Conservation (phyloP, 352 stramenopile genomes). For the Globisporangium emineosum region DNA sequence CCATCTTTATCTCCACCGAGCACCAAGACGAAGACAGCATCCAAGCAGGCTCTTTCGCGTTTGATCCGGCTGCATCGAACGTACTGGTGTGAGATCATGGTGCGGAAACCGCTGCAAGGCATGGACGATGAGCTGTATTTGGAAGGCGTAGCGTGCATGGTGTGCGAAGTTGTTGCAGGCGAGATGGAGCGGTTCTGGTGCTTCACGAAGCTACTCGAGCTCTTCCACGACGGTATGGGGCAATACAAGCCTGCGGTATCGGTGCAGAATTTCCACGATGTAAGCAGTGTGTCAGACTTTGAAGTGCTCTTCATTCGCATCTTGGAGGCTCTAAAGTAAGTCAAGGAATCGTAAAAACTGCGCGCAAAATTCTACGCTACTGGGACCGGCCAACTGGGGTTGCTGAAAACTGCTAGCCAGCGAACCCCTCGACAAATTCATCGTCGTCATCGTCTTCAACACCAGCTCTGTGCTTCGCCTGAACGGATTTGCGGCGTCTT, state of each 20-base stretch:
- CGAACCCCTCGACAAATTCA: slow-evolving; percentile 17
- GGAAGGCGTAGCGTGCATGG: slow-evolving; percentile 27
- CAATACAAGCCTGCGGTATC: slow-evolving; percentile 43
- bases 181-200: slow-evolving; percentile 73
- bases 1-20: neutral
- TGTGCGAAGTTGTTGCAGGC: slow-evolving; percentile 37
- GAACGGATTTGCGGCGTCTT: slow-evolving; percentile 32
- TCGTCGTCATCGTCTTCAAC: slow-evolving; percentile 23
- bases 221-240: slow-evolving; percentile 49
- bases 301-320: slow-evolving; percentile 69
- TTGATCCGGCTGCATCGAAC: slow-evolving; percentile 42
- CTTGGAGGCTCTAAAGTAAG: slow-evolving; percentile 37
- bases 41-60: slow-evolving; percentile 1
- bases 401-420: slow-evolving; percentile 1
- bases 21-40: slow-evolving; percentile 3
- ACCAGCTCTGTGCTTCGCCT: slow-evolving; percentile 18
- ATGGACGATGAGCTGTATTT: slow-evolving; percentile 45
- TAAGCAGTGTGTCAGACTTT: slow-evolving; percentile 39
- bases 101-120: slow-evolving; percentile 23
- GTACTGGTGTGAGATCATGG: slow-evolving; percentile 41
- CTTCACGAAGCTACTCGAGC: slow-evolving; percentile 50
- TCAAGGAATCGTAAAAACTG: slow-evolving; percentile 16
- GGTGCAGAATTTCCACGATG: slow-evolving; percentile 33
- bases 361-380: slow-evolving; percentile 8
- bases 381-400: neutral